These are phyloP conservation scores for Serpula lacrymans DNA, from an alignment of 768 basidiomycete species.

Conservation along the genomic window DNA sequence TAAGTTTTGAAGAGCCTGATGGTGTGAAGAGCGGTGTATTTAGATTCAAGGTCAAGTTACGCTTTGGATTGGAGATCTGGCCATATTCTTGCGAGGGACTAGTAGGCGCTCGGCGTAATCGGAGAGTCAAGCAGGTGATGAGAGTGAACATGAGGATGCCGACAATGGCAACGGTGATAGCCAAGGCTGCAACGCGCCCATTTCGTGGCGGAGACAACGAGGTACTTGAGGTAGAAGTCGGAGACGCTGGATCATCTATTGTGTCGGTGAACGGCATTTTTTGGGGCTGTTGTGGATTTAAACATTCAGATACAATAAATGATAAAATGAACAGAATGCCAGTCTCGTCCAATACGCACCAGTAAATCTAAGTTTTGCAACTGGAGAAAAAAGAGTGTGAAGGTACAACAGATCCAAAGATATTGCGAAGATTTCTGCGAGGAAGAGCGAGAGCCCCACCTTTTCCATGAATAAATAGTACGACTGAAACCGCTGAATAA, in stretches of 20 bases:
- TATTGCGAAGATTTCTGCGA: no score
- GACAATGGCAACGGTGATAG: constrained; percentile 20
- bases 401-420: no score
- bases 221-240: constrained; percentile 3
- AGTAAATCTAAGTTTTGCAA: no score
- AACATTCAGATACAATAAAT: no score
- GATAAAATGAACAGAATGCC: background rate
- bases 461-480: no score
- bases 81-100: background rate
- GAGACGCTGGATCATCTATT: constrained; percentile 1
- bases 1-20: constrained; percentile 12
- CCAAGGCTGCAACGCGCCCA: constrained; percentile 19
- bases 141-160: constrained; percentile 21
- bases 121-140: constrained; percentile 22
- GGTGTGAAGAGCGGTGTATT: no score
- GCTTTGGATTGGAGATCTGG: no score
- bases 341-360: no score
- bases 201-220: constrained; percentile 13
- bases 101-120: constrained; percentile 14
- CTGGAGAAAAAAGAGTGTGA: background rate
- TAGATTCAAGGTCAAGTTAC: no score
- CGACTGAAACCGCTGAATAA: no score
- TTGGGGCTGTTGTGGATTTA: no score
- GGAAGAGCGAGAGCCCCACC: no score
- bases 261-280: constrained; percentile 11